These are phyloP conservation scores for Posidonia australis DNA, from an alignment of 106 monocot species.

Conservation along the genomic window DNA sequence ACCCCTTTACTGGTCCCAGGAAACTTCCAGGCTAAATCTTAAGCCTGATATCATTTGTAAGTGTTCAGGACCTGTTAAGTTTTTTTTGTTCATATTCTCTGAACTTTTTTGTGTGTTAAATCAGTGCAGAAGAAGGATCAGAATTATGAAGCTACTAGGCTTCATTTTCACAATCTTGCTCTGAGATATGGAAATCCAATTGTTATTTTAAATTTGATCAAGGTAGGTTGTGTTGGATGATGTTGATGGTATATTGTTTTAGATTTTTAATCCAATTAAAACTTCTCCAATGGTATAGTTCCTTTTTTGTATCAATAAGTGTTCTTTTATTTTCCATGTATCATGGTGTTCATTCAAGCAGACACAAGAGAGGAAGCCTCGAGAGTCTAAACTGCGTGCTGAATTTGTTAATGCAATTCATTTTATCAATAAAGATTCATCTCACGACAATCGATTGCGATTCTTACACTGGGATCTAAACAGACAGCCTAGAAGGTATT, in stretches of 20 bases:
- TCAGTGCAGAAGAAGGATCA: constrained; percentile 70
- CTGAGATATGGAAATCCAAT: constrained; percentile 93
- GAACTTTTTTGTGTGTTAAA: constrained; percentile 6
- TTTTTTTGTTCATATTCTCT: not conserved
- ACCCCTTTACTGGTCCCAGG: constrained; percentile 96
- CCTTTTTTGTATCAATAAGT: not conserved
- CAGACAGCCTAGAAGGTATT: constrained; percentile 58
- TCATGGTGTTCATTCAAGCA: constrained; percentile 12
- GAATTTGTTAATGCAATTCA: constrained; percentile 80
- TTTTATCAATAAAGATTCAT: constrained; percentile 49
- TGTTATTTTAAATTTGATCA: constrained; percentile 89
- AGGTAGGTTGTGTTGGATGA: constrained; percentile 27
- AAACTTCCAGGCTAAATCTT: constrained; percentile 75
- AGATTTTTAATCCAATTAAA: not conserved
- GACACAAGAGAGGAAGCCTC: constrained; percentile 64
- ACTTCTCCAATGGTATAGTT: not conserved
- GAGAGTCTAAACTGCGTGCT: constrained; percentile 72
- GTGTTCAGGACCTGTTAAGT: constrained; percentile 2
- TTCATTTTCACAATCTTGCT: constrained; percentile 90
- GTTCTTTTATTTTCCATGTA: not conserved
- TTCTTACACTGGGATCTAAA: constrained; percentile 69
- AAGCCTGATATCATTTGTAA: constrained; percentile 96
- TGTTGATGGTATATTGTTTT: no score
- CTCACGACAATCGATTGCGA: constrained; percentile 44
- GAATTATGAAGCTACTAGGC: constrained; percentile 84